Evolutionary conservation across 306 rosid genomes (phyloP).

Genomic region (Luffa aegyptiaca): DNA sequence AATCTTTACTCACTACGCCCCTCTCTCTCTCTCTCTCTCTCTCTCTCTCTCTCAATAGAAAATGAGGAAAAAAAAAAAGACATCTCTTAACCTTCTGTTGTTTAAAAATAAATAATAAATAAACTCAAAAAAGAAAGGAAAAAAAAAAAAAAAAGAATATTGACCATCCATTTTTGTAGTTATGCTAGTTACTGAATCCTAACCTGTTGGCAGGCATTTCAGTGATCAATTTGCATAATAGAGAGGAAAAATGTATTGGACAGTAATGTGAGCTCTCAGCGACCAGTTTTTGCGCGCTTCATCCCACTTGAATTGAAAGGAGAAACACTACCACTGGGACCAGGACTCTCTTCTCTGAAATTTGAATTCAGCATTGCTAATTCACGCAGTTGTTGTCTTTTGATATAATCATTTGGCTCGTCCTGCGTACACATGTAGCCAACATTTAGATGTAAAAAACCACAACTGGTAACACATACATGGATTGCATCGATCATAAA

Average conservation of each 20-base stretch:
- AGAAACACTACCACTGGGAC: conserved; percentile 77
- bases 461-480: too few relatives aligned
- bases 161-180: conserved; percentile 8
- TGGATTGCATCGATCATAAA: background rate
- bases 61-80: background rate
- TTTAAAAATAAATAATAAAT: conserved; percentile 12
- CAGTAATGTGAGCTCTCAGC: conserved; percentile 24
- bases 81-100: conserved; percentile 8
- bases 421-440: conserved; percentile 38
- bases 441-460: background rate
- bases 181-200: background rate
- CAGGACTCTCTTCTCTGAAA: conserved; percentile 87
- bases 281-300: conserved; percentile 90
- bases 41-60: background rate
- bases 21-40: conserved; percentile 2
- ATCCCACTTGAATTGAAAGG: conserved; percentile 94
- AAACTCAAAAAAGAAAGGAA: conserved; percentile 7
- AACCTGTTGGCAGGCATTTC: conserved; percentile 2
- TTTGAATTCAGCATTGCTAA: conserved; percentile 80
- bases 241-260: background rate
- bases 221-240: background rate
- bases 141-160: conserved; percentile 5
- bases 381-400: conserved; percentile 89
- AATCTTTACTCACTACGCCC: background rate
- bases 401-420: conserved; percentile 76